A percentile compares a stretch with the other conserved stretches of the same genome.
These are phyloP conservation scores for Allium sativum DNA, from an alignment of 106 monocot species.

Conservation along the genomic window DNA sequence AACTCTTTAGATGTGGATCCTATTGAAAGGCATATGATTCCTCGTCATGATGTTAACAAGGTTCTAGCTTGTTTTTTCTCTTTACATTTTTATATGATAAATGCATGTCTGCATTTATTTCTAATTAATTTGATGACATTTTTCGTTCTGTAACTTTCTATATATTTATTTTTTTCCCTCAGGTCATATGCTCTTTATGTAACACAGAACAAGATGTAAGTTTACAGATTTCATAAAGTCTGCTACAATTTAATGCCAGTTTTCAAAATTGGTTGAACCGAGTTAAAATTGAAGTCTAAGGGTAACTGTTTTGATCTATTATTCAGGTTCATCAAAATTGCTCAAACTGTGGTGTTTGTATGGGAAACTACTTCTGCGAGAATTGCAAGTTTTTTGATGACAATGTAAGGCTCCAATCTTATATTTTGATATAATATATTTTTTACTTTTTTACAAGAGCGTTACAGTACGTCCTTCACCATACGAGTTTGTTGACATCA, in stretches of 20 bases:
- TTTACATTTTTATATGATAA: background rate
- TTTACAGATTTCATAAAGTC: background rate
- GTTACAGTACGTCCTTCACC: too few relatives aligned
- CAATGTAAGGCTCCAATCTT: conserved; percentile 34
- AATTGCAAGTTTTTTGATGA: conserved; percentile 89
- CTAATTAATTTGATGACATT: background rate
- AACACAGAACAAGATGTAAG: conserved; percentile 80
- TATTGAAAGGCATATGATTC: conserved; percentile 54
- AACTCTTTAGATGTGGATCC: conserved; percentile 49
- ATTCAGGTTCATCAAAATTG: conserved; percentile 64
- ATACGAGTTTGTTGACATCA: too few relatives aligned
- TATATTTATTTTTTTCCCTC: conserved; percentile 15
- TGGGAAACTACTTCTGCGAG: conserved; percentile 74
- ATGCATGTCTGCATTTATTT: background rate
- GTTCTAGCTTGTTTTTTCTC: conserved; percentile 12
- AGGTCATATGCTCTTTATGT: conserved; percentile 83
- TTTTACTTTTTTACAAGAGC: too few relatives aligned
- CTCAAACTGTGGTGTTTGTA: conserved; percentile 46
- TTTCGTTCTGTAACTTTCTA: background rate
- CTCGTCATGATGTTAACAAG: conserved; percentile 68
- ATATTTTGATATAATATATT: too few relatives aligned
- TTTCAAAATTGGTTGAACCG: background rate
- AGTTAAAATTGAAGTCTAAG: background rate
- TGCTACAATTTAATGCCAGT: background rate
- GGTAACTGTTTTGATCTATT: background rate